phyloP scores from a whole-genome alignment of 257 asterid genomes.

The Fraxinus excelsior region DNA sequence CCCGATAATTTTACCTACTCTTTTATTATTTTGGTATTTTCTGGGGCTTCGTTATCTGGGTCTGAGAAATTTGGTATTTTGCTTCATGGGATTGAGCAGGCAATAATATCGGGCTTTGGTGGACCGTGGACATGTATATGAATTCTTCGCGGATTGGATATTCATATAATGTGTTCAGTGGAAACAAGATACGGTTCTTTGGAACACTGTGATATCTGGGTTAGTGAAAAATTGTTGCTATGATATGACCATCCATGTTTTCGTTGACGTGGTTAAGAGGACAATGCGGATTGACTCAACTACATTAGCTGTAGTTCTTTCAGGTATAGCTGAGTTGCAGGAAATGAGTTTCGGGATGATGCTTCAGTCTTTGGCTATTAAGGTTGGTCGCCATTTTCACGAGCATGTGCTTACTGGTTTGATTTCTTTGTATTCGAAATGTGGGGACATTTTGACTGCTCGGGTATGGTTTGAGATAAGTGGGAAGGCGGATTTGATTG shows the following conservation, averaged over 20 bases:
- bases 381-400: slow-evolving; percentile 57
- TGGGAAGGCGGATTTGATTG: slow-evolving; percentile 65
- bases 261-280: slow-evolving; percentile 49
- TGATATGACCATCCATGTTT: slow-evolving; percentile 38
- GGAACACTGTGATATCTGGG: slow-evolving; percentile 86
- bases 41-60: slow-evolving; percentile 41
- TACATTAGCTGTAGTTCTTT: slow-evolving; percentile 68
- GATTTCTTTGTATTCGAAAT: slow-evolving; percentile 69
- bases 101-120: slow-evolving; percentile 58
- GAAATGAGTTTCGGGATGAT: slow-evolving; percentile 70
- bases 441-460: slow-evolving; percentile 68
- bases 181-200: slow-evolving; percentile 73
- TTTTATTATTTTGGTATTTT: slow-evolving; percentile 57
- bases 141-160: slow-evolving; percentile 39
- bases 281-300: slow-evolving; percentile 57
- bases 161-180: slow-evolving; percentile 79
- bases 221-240: slow-evolving; percentile 66
- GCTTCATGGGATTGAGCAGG: slow-evolving; percentile 87
- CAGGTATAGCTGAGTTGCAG: slow-evolving; percentile 73
- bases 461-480: slow-evolving; percentile 52
- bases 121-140: slow-evolving; percentile 61
- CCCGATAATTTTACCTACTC: slow-evolving; percentile 83
- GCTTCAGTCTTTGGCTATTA: slow-evolving; percentile 71
- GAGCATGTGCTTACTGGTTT: slow-evolving; percentile 77
- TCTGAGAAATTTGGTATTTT: slow-evolving; percentile 47